A percentile compares a stretch with the other conserved stretches of the same genome.
Evolutionary conservation across 148 eudicot species (phyloP).

Genomic region (Hydrangea macrophylla): DNA sequence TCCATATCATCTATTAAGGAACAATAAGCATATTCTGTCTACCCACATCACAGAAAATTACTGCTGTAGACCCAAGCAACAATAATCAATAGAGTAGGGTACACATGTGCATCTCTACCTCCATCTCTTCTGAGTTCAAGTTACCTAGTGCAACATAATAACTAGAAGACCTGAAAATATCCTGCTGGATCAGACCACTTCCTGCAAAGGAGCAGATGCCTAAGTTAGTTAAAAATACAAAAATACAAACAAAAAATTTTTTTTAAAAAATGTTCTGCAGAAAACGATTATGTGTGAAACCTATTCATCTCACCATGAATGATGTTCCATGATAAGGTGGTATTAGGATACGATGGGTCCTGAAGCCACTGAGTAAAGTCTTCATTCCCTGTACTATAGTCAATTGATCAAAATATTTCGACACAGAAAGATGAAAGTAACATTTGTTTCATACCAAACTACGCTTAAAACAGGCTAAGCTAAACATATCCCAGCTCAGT

Average conservation of each 20-base stretch:
- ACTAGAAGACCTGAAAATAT: slow-evolving; percentile 43
- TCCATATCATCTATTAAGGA: neutral
- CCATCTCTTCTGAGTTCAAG: slow-evolving; percentile 43
- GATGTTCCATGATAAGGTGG: slow-evolving; percentile 58
- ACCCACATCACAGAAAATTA: neutral
- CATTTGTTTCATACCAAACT: too few relatives aligned
- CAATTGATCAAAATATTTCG: too few relatives aligned
- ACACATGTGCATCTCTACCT: slow-evolving; percentile 37
- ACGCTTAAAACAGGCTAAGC: too few relatives aligned
- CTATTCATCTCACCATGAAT: slow-evolving; percentile 54
- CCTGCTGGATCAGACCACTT: slow-evolving; percentile 58
- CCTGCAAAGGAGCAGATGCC: slow-evolving; percentile 36
- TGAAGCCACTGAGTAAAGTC: slow-evolving; percentile 67
- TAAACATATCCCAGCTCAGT: too few relatives aligned
- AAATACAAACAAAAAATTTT: neutral
- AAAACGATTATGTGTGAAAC: too few relatives aligned
- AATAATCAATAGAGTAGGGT: slow-evolving; percentile 4
- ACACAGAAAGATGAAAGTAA: too few relatives aligned
- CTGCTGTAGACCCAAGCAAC: neutral
- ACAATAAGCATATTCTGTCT: neutral
- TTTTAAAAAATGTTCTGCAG: too few relatives aligned
- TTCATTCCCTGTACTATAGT: slow-evolving; percentile 56
- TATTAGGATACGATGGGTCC: slow-evolving; percentile 66
- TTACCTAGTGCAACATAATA: slow-evolving; percentile 81
- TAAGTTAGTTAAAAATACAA: neutral